Conservation (phyloP, 768 basidiomycete genomes). For the Russula sp. region DNA sequence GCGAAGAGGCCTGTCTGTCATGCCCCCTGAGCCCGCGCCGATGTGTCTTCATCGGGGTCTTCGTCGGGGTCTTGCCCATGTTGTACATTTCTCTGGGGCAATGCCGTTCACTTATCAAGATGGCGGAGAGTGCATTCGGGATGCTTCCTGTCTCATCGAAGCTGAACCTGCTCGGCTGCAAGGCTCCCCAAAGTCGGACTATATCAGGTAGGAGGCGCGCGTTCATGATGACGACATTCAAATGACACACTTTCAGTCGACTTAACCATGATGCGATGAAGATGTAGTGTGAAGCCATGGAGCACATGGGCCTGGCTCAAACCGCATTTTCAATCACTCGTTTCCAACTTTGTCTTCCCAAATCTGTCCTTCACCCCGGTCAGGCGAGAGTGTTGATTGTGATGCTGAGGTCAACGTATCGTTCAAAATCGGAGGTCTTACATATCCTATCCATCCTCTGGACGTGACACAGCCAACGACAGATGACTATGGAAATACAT, state of each 20-base stretch:
- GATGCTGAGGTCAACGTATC: slow-evolving; percentile 60
- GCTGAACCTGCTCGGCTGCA: too few species aligned
- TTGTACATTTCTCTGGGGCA: too few species aligned
- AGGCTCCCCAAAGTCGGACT: too few species aligned
- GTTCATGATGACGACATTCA: too few species aligned
- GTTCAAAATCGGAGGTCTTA: slow-evolving; percentile 55
- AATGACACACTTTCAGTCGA: slow-evolving; percentile 8
- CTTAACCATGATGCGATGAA: slow-evolving; percentile 6
- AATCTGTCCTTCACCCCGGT: slow-evolving; percentile 74
- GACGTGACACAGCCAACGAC: slow-evolving; percentile 48
- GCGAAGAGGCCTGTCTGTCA: too few species aligned
- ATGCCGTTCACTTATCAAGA: too few species aligned
- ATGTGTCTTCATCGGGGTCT: too few species aligned
- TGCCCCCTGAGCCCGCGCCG: too few species aligned
- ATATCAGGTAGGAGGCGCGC: too few species aligned
- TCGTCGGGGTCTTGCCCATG: too few species aligned
- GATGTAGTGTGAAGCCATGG: slow-evolving; percentile 79
- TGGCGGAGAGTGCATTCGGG: too few species aligned
- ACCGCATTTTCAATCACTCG: slow-evolving; percentile 74
- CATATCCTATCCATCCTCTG: slow-evolving; percentile 62
- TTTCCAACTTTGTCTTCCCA: slow-evolving; percentile 83
- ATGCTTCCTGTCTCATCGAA: too few species aligned
- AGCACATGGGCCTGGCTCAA: slow-evolving; percentile 88
- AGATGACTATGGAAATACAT: slow-evolving; percentile 31
- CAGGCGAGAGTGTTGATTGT: slow-evolving; percentile 62